Base-by-base conservation (phyloP, 257 asterid species). In the Coffea canephora region DNA sequence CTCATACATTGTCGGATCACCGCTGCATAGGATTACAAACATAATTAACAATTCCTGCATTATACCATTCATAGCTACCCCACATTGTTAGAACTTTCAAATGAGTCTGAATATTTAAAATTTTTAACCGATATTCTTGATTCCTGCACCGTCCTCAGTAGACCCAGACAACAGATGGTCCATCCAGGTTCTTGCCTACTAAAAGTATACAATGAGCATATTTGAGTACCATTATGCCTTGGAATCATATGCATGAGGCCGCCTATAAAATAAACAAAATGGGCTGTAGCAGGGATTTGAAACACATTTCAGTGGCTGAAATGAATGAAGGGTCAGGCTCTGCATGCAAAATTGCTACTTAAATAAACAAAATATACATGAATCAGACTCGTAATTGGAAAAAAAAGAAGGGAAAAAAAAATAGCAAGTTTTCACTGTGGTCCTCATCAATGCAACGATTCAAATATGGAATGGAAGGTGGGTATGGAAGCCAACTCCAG, bases 1-100 rank as follows among this genome's bases (percentile, higher is more conserved):
- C 87, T 90, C 97, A 73, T 95, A 95, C 98, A 95, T 95, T 12
- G 97, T 93, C 12, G 99, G 99, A 84, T 95, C 99, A 9, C 99
- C 99, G 72, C 99, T 95, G 84, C 78, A 84, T 59, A 55, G 4
- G 48, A 57, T 65, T 36, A 23, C 6, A 39, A 39, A 41, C 52
- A 54, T 49, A 39, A 21, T 36, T 75, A 43, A 75, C 27, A 77
- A 18, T 23, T 7, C 4, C 27, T 57, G 16, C 15, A 48, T 18
- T 18, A 36, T 48, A 25, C 19, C 49, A 48, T 9, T 52, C 21
- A 31, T 11, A 57, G 8, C 54, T 31, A 31, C 34, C 14, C 7
- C 25, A 71, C 14, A 50, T 43, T 39, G 15, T 23, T 9, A 52
- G 6, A 25, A 49, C 34, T 36, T 36, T 45, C 15, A 64, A 43